Evolutionary conservation across 805 yeast species (phyloP).

Genomic region (Yamadazyma nakazawae): DNA sequence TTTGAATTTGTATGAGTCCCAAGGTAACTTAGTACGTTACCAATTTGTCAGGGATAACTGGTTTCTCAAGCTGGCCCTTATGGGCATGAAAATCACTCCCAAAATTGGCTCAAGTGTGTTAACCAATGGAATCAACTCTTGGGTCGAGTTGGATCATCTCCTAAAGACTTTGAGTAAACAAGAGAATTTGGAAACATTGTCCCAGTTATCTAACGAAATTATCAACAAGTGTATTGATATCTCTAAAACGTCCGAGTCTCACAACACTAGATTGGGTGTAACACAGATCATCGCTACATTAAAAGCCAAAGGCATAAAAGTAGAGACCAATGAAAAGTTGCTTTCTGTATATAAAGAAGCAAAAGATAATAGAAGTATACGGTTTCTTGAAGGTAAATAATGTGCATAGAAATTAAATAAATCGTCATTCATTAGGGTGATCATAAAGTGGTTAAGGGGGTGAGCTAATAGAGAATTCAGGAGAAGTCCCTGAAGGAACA

Average conservation of each 20-base stretch:
- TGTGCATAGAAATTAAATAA: slow-evolving; percentile 4
- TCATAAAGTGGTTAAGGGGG: background rate
- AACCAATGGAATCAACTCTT: slow-evolving; percentile 1
- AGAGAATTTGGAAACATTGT: slow-evolving; percentile 2
- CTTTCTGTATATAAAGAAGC: background rate
- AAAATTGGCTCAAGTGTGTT: background rate
- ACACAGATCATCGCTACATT: background rate
- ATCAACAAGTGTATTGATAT: slow-evolving; percentile 16
- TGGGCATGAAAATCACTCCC: background rate
- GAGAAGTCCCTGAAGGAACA: too few species aligned
- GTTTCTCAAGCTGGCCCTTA: slow-evolving; percentile 10
- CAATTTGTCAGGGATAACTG: slow-evolving; percentile 10
- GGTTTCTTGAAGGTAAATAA: slow-evolving; percentile 2
- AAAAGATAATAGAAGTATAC: background rate
- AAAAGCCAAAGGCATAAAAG: background rate
- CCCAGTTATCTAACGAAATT: slow-evolving; percentile 17
- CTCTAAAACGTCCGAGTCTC: background rate
- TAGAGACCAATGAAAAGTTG: background rate
- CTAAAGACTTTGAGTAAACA: slow-evolving; percentile 2
- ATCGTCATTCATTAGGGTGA: background rate
- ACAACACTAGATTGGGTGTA: background rate
- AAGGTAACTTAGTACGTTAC: background rate
- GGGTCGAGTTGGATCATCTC: slow-evolving; percentile 11
- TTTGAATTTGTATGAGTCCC: slow-evolving; percentile 1
- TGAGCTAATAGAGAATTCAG: background rate